A percentile compares a stretch with the other conserved stretches of the same genome.
phyloP scores from a whole-genome alignment of 257 asterid genomes.

The Plantago major region DNA sequence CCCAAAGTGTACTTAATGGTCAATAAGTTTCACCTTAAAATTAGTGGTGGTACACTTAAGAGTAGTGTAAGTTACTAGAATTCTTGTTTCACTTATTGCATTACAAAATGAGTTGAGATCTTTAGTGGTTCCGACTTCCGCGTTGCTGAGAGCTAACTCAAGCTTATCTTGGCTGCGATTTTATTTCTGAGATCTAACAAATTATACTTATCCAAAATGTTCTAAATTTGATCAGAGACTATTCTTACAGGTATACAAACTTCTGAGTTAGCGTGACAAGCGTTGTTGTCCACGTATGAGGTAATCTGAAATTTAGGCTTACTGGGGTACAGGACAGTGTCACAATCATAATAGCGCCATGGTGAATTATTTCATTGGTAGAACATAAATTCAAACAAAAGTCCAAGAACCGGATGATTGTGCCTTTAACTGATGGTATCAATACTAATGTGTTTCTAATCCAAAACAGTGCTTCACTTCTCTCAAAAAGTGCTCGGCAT shows the following conservation, averaged over 20 bases:
- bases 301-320: constrained; percentile 51
- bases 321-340: constrained; percentile 36
- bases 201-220: neutral
- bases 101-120: too few species aligned
- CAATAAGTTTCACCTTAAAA: too few species aligned
- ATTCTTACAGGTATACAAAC: constrained; percentile 52
- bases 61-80: too few species aligned
- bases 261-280: constrained; percentile 60
- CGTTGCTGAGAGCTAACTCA: too few species aligned
- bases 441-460: constrained; percentile 14
- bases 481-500: constrained; percentile 49
- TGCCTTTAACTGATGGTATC: neutral
- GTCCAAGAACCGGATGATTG: neutral
- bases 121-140: too few species aligned
- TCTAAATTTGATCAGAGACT: neutral
- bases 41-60: too few species aligned
- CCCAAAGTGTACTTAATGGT: too few species aligned
- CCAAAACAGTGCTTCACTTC: constrained; percentile 63
- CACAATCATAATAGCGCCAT: neutral
- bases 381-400: neutral
- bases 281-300: constrained; percentile 39
- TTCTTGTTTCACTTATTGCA: too few species aligned
- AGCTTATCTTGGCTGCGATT: too few species aligned
- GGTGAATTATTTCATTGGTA: neutral
- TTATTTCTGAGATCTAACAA: too few species aligned